Evolutionary conservation across 768 basidiomycete genomes (phyloP).

Genomic region (Boletus reticulatus): DNA sequence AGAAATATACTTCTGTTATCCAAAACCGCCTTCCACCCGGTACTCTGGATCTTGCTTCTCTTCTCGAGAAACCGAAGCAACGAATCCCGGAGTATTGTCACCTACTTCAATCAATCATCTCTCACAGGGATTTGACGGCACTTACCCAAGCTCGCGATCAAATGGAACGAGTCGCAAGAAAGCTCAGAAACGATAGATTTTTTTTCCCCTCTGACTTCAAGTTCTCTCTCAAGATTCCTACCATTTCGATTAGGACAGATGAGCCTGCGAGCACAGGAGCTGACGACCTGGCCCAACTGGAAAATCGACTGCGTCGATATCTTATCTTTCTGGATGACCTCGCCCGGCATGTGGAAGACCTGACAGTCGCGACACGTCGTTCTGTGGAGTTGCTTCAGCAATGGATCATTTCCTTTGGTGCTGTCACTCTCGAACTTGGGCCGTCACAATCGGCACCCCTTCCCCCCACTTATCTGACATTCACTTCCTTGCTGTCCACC

Average conservation of each 20-base stretch:
- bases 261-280: constrained; percentile 31
- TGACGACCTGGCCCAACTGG: constrained; percentile 47
- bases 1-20: constrained; percentile 58
- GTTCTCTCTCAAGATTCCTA: neutral
- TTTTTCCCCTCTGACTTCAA: too few species aligned
- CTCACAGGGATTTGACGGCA: constrained; percentile 51
- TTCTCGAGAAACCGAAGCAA: constrained; percentile 96
- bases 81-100: constrained; percentile 88
- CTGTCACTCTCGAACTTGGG: constrained; percentile 52
- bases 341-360: constrained; percentile 51
- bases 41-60: constrained; percentile 83
- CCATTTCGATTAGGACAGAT: neutral
- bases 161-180: constrained; percentile 65
- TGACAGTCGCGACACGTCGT: constrained; percentile 47
- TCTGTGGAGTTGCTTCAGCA: constrained; percentile 46
- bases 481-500: constrained; percentile 47
- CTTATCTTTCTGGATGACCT: constrained; percentile 56
- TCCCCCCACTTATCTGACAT: constrained; percentile 54
- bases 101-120: constrained; percentile 64
- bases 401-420: constrained; percentile 61
- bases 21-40: constrained; percentile 44
- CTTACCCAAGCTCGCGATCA: constrained; percentile 17
- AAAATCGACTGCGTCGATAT: constrained; percentile 49
- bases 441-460: constrained; percentile 24
- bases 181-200: constrained; percentile 59